Base-by-base conservation (phyloP, 2,329 filamentous ascomycete genomes). In the Hypoxylon sp. region DNA sequence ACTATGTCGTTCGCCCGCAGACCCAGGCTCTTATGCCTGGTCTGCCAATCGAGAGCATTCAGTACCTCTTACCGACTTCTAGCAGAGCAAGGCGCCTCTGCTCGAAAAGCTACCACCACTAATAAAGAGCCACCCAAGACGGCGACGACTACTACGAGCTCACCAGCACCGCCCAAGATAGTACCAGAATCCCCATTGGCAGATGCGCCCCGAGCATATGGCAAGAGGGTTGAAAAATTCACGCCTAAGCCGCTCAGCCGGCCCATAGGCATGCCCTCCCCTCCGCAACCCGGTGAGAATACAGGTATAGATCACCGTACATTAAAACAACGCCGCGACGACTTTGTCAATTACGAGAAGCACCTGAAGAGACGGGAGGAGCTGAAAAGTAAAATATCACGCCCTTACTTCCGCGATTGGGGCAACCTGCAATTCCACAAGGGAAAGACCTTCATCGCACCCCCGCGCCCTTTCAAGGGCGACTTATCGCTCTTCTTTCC, bases 331-430 rank as follows among this genome's bases (percentile, higher is more conserved):
- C 88, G 89, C 53, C 86, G 90, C 43, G 89, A 93, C 70, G 94
- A 97, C 77, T 93, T 97, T 77, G 89, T 93, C 70, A 85, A 96
- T 80, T 94, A 93, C 76, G 91, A 96, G 64, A 94, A 93, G 79
- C 94, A 98, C 78, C 81, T 98, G 6, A 85, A 87, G 70, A 87
- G 90, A 72, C 88, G 95, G 70, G 87, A 92, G 73, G 85, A 93
- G 77, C 84, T 98, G 91, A 92, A 92, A 48, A 86, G 88, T 72
- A 89, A 93, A 78, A 90, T 97, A 76, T 84, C 90, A 19, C 92
- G 93, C 64, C 94, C 95, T 1, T 99, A 99, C 81, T 99, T 97
- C 83, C 92, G 94, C 79, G 95, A 99, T 85, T 98, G 94, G 92
- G 89, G 88, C 65, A 96, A 97, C 81, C 87, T 98, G 80, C 85